Percentiles rank a stretch among this genome's conserved stretches.
phyloP scores from a whole-genome alignment of 495 filamentous ascomycete genomes.

The Barbatosphaeria neglecta region DNA sequence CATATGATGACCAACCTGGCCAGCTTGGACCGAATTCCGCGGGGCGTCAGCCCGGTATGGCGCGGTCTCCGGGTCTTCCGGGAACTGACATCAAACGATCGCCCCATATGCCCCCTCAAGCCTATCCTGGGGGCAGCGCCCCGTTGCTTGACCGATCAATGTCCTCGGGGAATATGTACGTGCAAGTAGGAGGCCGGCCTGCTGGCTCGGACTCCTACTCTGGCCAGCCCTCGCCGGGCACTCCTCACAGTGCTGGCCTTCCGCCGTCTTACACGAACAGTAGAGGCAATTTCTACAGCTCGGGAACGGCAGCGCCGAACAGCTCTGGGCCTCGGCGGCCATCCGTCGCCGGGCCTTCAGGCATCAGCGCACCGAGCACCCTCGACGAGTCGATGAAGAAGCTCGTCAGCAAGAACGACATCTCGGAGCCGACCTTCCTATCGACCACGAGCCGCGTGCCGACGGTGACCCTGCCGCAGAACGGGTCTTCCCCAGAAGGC shows the following conservation, averaged over 20 bases:
- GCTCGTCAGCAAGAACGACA: conserved; percentile 58
- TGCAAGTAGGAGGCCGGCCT: conserved; percentile 13
- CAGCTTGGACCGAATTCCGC: conserved; percentile 17
- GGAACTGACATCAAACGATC: conserved; percentile 33
- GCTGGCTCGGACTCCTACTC: conserved; percentile 16
- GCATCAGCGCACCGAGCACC: conserved; percentile 8
- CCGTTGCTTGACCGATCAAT: conserved; percentile 15
- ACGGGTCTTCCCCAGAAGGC: conserved; percentile 3
- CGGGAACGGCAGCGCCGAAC: conserved; percentile 16
- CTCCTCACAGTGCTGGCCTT: conserved; percentile 17
- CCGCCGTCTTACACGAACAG: too few species aligned
- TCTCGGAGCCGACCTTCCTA: conserved; percentile 77
- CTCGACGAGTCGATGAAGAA: conserved; percentile 42
- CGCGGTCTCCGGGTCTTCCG: conserved; percentile 32
- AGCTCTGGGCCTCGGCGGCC: conserved; percentile 14
- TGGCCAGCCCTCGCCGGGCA: conserved; percentile 34
- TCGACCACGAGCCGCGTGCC: conserved; percentile 64
- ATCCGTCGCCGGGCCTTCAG: conserved; percentile 36
- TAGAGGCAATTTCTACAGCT: too few species aligned
- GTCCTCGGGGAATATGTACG: conserved; percentile 18
- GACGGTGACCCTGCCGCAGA: conserved; percentile 46
- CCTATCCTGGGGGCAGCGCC: conserved; percentile 22
- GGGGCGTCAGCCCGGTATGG: conserved; percentile 13
- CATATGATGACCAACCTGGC: conserved; percentile 24
- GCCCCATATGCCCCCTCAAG: conserved; percentile 36